A percentile compares a stretch with the other conserved stretches of the same genome.
Evolutionary conservation across 208 protist genomes (phyloP).

Genomic region (Leishmania aethiopica): DNA sequence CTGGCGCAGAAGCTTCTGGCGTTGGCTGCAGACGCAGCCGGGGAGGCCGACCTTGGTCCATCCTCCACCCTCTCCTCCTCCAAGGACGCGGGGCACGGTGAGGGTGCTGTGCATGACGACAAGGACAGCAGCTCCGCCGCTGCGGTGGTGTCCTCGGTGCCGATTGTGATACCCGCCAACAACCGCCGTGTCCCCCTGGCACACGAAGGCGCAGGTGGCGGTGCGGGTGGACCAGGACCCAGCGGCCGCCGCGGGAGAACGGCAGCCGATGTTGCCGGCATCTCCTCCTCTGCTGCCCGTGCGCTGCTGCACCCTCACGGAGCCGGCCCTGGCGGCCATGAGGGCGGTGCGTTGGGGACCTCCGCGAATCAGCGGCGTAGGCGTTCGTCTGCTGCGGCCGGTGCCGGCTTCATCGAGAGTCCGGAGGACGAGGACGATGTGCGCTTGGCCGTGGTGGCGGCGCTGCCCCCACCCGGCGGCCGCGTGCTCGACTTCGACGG

Average conservation of each 20-base stretch:
- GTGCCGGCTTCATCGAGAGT: slow-evolving; percentile 27
- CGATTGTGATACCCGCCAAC: slow-evolving; percentile 39
- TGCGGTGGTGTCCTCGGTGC: slow-evolving; percentile 26
- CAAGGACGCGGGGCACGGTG: background rate
- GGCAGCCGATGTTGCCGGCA: slow-evolving; percentile 19
- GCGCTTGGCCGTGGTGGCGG: slow-evolving; percentile 19
- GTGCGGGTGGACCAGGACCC: background rate
- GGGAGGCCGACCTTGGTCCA: background rate
- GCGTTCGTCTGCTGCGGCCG: slow-evolving; percentile 12
- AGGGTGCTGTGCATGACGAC: background rate
- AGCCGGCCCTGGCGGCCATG: background rate
- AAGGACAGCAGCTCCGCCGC: background rate
- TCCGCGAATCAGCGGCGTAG: background rate
- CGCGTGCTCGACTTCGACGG: slow-evolving; percentile 27
- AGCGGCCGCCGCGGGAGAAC: background rate
- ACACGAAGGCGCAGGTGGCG: slow-evolving; percentile 3
- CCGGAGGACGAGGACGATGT: slow-evolving; percentile 13
- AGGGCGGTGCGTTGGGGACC: background rate
- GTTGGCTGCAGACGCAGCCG: slow-evolving; percentile 56
- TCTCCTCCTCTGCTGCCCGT: slow-evolving; percentile 23
- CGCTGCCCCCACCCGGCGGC: slow-evolving; percentile 22
- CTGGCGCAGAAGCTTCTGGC: slow-evolving; percentile 56
- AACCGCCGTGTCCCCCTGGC: slow-evolving; percentile 39
- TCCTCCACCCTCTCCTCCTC: background rate
- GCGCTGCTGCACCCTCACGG: slow-evolving; percentile 16